Percentiles rank a stretch among this genome's conserved stretches.
phyloP scores from a whole-genome alignment of 306 rosid species.

The Alnus rubra region DNA sequence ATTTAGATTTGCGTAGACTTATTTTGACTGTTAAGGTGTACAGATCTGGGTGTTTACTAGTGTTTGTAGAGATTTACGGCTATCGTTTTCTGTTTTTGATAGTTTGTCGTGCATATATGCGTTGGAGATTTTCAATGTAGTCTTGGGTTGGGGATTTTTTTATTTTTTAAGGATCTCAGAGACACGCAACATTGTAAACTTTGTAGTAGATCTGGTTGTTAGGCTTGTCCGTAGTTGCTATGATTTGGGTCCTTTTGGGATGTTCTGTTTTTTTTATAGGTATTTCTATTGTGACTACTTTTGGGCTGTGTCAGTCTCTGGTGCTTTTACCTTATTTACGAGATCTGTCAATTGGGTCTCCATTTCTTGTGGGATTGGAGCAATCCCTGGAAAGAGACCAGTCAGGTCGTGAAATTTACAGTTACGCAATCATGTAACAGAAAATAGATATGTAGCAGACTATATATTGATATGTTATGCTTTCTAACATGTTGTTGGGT shows the following conservation, averaged over 20 bases:
- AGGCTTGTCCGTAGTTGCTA: background rate
- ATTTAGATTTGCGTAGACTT: background rate
- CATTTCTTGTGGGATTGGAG: background rate
- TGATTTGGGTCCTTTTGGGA: background rate
- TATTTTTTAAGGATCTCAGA: background rate
- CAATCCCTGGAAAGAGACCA: background rate
- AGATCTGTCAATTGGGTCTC: constrained; percentile 15
- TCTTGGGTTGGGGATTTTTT: background rate
- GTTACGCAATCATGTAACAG: background rate
- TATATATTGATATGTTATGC: too few species aligned
- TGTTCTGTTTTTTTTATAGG: background rate
- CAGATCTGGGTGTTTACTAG: constrained; percentile 39
- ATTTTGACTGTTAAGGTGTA: background rate
- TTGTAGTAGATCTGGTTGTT: background rate
- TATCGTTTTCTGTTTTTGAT: too few species aligned
- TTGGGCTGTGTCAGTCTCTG: background rate
- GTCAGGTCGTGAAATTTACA: background rate
- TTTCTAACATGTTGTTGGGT: too few species aligned
- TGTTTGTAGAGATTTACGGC: background rate
- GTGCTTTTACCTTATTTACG: background rate
- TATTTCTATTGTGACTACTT: background rate
- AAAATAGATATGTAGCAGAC: too few species aligned
- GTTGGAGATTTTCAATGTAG: constrained; percentile 6
- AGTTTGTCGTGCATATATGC: background rate
- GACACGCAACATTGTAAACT: background rate